Conservation (phyloP, 116 monocot genomes). For the Dioscorea cayenensis region DNA sequence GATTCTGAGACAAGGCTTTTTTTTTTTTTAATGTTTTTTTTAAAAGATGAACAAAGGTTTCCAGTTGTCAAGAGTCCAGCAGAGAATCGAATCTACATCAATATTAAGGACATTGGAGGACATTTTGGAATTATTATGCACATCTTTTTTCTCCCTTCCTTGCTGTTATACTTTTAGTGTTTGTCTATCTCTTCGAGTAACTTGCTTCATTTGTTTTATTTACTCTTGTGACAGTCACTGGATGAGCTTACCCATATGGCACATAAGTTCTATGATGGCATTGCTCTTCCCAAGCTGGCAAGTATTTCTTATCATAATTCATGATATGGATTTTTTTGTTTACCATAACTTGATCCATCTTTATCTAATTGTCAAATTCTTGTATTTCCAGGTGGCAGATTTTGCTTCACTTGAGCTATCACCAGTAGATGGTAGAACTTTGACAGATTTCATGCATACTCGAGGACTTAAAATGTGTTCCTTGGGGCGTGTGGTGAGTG, state of each 20-base stretch:
- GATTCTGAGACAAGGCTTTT: too few species aligned
- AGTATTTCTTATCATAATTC: not conserved
- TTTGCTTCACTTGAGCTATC: constrained; percentile 95
- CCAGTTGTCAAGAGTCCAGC: too few species aligned
- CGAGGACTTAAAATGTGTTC: constrained; percentile 78
- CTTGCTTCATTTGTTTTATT: not conserved
- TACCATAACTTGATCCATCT: not conserved
- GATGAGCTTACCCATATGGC: constrained; percentile 85
- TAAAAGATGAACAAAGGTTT: too few species aligned
- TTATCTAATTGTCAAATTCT: not conserved
- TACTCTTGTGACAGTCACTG: constrained; percentile 48
- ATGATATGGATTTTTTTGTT: not conserved
- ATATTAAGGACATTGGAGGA: too few species aligned
- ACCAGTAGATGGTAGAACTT: constrained; percentile 86
- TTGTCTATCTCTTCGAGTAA: not conserved
- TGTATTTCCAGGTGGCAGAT: constrained; percentile 61
- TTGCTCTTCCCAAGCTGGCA: constrained; percentile 90
- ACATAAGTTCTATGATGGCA: constrained; percentile 72
- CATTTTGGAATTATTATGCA: not conserved
- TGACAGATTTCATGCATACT: constrained; percentile 94
- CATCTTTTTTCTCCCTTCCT: not conserved
- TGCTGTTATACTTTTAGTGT: not conserved
- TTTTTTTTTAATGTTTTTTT: too few species aligned
- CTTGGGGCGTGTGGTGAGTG: constrained; percentile 76
- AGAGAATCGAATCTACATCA: too few species aligned